These are phyloP conservation scores for Myxozyma neglecta DNA, from an alignment of 805 yeast species.

Conservation along the genomic window DNA sequence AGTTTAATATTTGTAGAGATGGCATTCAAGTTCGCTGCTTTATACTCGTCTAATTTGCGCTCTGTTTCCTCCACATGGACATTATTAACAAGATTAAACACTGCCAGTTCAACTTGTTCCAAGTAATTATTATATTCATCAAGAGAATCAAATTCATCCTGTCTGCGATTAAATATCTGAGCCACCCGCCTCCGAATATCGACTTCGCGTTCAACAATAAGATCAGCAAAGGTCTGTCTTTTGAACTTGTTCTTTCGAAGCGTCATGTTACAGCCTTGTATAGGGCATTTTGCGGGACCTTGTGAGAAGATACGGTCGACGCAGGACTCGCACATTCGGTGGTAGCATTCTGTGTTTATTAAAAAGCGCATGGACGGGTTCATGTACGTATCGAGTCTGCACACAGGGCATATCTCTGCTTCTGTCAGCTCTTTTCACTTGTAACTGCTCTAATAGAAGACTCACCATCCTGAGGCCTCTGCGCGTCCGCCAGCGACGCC, in stretches of 20 bases:
- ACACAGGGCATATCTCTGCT: constrained; percentile 91
- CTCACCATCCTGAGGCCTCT: constrained; percentile 16
- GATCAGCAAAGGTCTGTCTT: constrained; percentile 88
- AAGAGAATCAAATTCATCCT: constrained; percentile 64
- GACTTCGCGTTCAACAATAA: constrained; percentile 85
- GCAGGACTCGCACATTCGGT: constrained; percentile 92
- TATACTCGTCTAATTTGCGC: constrained; percentile 60
- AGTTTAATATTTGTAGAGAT: constrained; percentile 71
- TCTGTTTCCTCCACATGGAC: constrained; percentile 69
- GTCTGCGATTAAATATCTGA: constrained; percentile 75
- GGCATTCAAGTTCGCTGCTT: constrained; percentile 67
- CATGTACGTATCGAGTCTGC: constrained; percentile 90
- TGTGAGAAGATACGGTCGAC: constrained; percentile 90
- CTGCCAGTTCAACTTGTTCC: constrained; percentile 78
- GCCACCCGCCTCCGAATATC: constrained; percentile 81
- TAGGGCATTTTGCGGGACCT: constrained; percentile 98
- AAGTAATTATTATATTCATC: constrained; percentile 71
- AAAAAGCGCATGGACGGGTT: constrained; percentile 91
- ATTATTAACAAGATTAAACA: constrained; percentile 71
- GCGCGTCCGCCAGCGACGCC: neutral
- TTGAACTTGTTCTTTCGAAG: constrained; percentile 87
- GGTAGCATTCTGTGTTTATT: constrained; percentile 96
- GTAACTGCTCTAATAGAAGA: neutral
- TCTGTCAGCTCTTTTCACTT: neutral
- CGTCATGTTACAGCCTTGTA: constrained; percentile 83